phyloP scores from a whole-genome alignment of 495 filamentous ascomycete genomes.

The Corynascus novoguineensis region DNA sequence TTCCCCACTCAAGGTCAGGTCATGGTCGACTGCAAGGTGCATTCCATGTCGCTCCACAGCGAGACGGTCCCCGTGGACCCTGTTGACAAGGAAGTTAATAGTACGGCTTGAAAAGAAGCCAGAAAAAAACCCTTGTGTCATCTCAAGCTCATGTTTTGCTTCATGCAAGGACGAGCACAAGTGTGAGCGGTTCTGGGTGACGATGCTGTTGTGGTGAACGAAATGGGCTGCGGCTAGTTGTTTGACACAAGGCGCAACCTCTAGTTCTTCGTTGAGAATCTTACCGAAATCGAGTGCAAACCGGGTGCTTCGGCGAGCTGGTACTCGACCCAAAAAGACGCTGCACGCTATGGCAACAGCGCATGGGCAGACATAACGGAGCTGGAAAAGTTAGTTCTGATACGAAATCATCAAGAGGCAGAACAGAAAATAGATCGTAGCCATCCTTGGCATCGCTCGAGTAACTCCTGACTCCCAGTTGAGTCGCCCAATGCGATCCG shows the following conservation, averaged over 20 bases:
- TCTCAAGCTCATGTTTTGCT: too few species aligned
- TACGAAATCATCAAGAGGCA: conserved; percentile 37
- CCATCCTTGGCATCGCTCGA: too few species aligned
- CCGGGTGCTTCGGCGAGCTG: conserved; percentile 46
- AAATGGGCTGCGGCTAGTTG: conserved; percentile 33
- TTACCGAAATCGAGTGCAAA: conserved; percentile 31
- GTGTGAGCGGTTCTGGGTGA: conserved; percentile 27
- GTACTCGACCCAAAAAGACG: conserved; percentile 51
- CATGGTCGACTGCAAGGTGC: conserved; percentile 38
- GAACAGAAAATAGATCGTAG: too few species aligned
- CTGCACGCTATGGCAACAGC: conserved; percentile 47
- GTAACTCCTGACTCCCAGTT: too few species aligned
- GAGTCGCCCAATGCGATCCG: too few species aligned
- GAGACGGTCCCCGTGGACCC: conserved; percentile 26
- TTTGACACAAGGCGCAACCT: conserved; percentile 30
- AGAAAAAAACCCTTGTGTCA: too few species aligned
- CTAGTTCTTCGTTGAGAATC: conserved; percentile 30
- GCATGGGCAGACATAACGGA: conserved; percentile 28
- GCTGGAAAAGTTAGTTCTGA: too few species aligned
- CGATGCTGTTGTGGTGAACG: conserved; percentile 25
- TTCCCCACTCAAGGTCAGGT: conserved; percentile 30
- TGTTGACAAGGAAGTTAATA: too few species aligned
- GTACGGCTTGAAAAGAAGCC: too few species aligned
- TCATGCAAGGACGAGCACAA: too few species aligned
- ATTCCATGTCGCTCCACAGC: conserved; percentile 23